These are phyloP conservation scores for Thraustochytrium striatum DNA, from an alignment of 352 stramenopile genomes.

Conservation along the genomic window DNA sequence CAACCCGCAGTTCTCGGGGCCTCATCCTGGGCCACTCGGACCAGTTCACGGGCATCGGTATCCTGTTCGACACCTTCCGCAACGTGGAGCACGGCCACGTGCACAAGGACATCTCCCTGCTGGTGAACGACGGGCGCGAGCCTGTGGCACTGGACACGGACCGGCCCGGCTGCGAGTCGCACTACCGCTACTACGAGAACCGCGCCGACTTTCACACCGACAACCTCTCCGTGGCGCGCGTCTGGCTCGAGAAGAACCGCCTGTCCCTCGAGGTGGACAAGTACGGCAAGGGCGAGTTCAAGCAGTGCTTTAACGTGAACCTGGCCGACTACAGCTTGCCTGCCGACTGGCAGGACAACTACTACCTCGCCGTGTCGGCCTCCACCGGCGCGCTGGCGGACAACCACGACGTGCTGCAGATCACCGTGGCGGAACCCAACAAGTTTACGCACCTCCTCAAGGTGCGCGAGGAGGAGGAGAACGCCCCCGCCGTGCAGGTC, in stretches of 20 bases:
- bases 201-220: slow-evolving; percentile 46
- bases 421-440: slow-evolving; percentile 27
- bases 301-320: slow-evolving; percentile 53
- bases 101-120: slow-evolving; percentile 63
- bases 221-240: slow-evolving; percentile 51
- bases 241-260: slow-evolving; percentile 22
- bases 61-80: slow-evolving; percentile 68
- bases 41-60: slow-evolving; percentile 59
- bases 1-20: slow-evolving; percentile 46
- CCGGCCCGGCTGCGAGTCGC: slow-evolving; percentile 3
- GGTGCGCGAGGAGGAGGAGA: slow-evolving; percentile 50
- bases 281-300: slow-evolving; percentile 54
- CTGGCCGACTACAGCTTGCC: slow-evolving; percentile 43
- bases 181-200: slow-evolving; percentile 48
- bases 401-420: slow-evolving; percentile 66
- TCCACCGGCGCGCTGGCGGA: slow-evolving; percentile 68
- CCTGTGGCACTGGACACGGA: slow-evolving; percentile 9
- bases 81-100: slow-evolving; percentile 59
- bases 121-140: slow-evolving; percentile 58
- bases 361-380: slow-evolving; percentile 59
- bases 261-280: slow-evolving; percentile 52
- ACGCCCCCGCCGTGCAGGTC: slow-evolving; percentile 34
- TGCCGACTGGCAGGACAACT: slow-evolving; percentile 53
- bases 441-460: slow-evolving; percentile 26
- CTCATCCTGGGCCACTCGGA: slow-evolving; percentile 54